Conservation (phyloP, 179 eudicot species). For the Heliamphora pulchella region DNA sequence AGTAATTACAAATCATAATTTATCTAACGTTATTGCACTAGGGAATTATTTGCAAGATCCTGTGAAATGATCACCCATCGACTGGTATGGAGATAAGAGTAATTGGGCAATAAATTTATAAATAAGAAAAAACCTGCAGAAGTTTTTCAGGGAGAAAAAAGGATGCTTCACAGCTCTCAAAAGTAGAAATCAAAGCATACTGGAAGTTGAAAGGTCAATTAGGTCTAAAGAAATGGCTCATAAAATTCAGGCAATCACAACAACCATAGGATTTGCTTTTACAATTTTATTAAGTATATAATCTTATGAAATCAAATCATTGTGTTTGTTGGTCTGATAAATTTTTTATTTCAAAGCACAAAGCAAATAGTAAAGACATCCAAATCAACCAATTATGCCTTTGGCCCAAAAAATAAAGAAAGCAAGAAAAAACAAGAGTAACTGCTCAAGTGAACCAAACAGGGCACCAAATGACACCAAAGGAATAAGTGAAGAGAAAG, state of each 20-base stretch:
- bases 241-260: background rate
- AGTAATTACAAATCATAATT: background rate
- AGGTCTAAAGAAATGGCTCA: background rate
- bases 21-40: background rate
- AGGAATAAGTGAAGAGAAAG: conserved; percentile 3
- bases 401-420: background rate
- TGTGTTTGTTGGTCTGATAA: background rate
- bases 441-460: background rate
- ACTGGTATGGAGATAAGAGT: background rate
- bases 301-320: background rate
- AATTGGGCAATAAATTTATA: background rate
- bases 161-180: background rate
- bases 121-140: background rate
- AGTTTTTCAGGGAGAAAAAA: background rate
- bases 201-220: background rate
- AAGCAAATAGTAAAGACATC: background rate
- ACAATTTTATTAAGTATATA: background rate
- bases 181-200: background rate
- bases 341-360: background rate
- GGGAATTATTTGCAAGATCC: background rate
- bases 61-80: background rate
- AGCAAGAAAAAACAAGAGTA: background rate
- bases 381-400: background rate
- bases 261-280: background rate
- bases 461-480: background rate